Conservation (phyloP, 176 grass and related monocot genomes). For the Alopecurus myosuroides region DNA sequence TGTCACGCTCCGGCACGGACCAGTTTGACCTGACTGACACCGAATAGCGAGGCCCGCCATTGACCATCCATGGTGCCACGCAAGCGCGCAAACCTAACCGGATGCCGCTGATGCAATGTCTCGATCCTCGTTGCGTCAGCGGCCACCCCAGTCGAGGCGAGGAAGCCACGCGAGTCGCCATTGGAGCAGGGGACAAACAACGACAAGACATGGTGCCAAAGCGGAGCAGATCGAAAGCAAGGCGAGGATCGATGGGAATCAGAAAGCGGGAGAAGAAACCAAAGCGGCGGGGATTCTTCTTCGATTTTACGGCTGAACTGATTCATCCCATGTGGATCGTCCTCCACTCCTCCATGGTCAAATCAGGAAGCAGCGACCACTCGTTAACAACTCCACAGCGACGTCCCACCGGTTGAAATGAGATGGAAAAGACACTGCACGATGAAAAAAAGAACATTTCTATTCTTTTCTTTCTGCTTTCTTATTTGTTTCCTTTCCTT, state of each 20-base stretch:
- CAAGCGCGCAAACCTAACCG: not conserved
- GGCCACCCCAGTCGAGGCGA: not conserved
- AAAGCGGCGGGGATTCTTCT: not conserved
- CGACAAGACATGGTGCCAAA: not conserved
- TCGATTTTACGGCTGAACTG: not conserved
- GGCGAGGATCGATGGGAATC: not conserved
- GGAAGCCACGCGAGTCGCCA: slow-evolving; percentile 15
- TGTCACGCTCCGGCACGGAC: slow-evolving; percentile 38
- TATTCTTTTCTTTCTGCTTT: slow-evolving; percentile 20
- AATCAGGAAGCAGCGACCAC: not conserved
- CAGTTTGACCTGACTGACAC: slow-evolving; percentile 63
- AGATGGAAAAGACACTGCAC: slow-evolving; percentile 10
- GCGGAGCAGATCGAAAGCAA: slow-evolving; percentile 3
- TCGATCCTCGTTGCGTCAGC: slow-evolving; percentile 9
- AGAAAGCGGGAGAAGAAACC: not conserved
- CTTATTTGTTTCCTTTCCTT: not conserved
- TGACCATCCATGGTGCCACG: not conserved
- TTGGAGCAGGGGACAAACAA: not conserved
- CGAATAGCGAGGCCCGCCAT: slow-evolving; percentile 1
- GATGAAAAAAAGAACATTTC: slow-evolving; percentile 2
- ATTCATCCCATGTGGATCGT: not conserved
- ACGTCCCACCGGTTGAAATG: slow-evolving; percentile 6
- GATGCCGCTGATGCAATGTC: not conserved
- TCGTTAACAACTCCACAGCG: slow-evolving; percentile 26
- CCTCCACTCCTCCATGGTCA: not conserved